These are phyloP conservation scores for Penicillium sp. DNA, from an alignment of 2,329 filamentous ascomycete genomes.

Conservation along the genomic window DNA sequence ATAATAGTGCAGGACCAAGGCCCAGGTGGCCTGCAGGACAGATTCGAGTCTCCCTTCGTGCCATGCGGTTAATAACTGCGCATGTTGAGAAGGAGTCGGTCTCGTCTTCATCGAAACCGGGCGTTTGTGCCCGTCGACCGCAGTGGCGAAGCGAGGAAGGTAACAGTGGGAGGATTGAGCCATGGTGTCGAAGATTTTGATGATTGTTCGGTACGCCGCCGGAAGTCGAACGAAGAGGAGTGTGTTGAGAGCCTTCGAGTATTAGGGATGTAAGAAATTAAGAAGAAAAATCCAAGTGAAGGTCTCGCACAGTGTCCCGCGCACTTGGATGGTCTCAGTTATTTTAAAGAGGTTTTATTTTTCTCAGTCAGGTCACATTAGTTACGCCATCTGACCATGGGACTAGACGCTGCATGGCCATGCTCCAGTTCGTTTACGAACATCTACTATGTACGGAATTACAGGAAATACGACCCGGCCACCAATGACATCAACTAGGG, in stretches of 20 bases:
- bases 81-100: constrained; percentile 29
- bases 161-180: constrained; percentile 33
- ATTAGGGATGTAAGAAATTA: neutral
- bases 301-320: constrained; percentile 4
- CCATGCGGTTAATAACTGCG: constrained; percentile 33
- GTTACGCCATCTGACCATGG: constrained; percentile 20
- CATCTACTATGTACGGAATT: constrained; percentile 11
- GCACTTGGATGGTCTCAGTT: constrained; percentile 16
- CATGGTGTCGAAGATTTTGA: constrained; percentile 17
- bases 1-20: constrained; percentile 46
- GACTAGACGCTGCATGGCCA: constrained; percentile 22
- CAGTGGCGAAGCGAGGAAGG: constrained; percentile 36
- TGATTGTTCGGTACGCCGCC: neutral
- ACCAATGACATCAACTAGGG: constrained; percentile 9
- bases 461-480: constrained; percentile 15
- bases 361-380: constrained; percentile 11
- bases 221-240: neutral
- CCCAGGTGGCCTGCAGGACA: constrained; percentile 47
- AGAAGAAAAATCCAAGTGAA: constrained; percentile 12
- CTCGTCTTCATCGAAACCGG: constrained; percentile 37
- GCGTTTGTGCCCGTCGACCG: constrained; percentile 30
- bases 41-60: constrained; percentile 25
- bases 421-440: constrained; percentile 20
- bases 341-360: constrained; percentile 21
- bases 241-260: neutral